Evolutionary conservation across 192 early-diverging fungal genomes (phyloP).

Genomic region (Coemansia sp.): DNA sequence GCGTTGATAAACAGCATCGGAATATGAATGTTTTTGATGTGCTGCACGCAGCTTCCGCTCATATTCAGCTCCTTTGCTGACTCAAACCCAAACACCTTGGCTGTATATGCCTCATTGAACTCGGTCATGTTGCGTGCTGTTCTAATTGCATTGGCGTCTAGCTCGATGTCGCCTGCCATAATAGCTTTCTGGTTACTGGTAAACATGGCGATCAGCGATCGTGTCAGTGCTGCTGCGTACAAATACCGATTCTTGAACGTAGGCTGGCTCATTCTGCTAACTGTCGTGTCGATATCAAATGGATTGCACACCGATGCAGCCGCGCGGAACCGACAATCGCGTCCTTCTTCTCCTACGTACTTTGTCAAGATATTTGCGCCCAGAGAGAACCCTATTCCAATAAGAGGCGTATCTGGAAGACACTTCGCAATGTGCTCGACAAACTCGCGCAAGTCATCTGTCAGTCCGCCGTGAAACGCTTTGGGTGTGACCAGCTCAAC

Average conservation of each 20-base stretch:
- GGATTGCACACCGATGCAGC: slow-evolving; percentile 84
- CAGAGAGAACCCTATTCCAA: slow-evolving; percentile 87
- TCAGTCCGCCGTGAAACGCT: slow-evolving; percentile 78
- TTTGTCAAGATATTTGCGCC: slow-evolving; percentile 93
- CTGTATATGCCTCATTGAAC: slow-evolving; percentile 81
- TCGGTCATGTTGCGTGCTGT: slow-evolving; percentile 65
- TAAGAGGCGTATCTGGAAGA: slow-evolving; percentile 64
- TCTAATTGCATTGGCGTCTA: slow-evolving; percentile 47
- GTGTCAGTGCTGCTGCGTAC: slow-evolving; percentile 61
- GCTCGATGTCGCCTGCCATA: slow-evolving; percentile 44
- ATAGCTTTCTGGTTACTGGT: slow-evolving; percentile 53
- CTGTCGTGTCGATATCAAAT: slow-evolving; percentile 68
- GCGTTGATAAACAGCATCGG: slow-evolving; percentile 87
- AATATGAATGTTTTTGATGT: slow-evolving; percentile 61
- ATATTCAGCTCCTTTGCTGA: slow-evolving; percentile 79
- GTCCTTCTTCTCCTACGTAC: slow-evolving; percentile 80
- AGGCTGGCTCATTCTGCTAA: slow-evolving; percentile 50
- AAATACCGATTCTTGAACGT: slow-evolving; percentile 58
- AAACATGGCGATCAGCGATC: slow-evolving; percentile 56
- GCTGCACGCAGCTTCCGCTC: slow-evolving; percentile 59
- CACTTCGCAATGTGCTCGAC: slow-evolving; percentile 39
- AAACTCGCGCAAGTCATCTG: slow-evolving; percentile 68
- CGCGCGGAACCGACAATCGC: slow-evolving; percentile 71
- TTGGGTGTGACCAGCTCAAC: slow-evolving; percentile 71
- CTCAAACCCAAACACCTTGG: slow-evolving; percentile 69